Percentiles rank a stretch among this genome's conserved stretches.
phyloP scores from a whole-genome alignment of 2,329 filamentous ascomycete genomes.

The Metarhizium guizhouense region DNA sequence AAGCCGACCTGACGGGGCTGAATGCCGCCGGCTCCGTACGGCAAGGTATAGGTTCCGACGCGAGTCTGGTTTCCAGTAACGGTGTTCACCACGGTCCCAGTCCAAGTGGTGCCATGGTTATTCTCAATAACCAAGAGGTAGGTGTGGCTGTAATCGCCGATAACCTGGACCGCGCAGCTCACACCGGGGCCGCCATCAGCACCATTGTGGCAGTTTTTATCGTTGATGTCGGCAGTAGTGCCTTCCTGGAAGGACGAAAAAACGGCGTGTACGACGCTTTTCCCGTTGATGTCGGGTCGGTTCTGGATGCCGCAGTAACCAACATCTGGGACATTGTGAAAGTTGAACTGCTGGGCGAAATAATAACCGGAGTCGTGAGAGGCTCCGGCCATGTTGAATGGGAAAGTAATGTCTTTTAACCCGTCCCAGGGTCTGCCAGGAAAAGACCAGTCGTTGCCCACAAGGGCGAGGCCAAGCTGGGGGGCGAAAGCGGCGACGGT shows the following conservation, averaged over 20 bases:
- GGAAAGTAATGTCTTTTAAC: constrained; percentile 13
- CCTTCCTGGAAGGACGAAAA: constrained; percentile 12
- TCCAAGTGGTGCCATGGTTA: constrained; percentile 11
- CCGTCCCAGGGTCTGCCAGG: constrained; percentile 5
- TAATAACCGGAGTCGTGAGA: constrained; percentile 12
- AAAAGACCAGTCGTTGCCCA: constrained; percentile 4
- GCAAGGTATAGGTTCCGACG: constrained; percentile 14
- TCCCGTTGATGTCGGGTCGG: constrained; percentile 6
- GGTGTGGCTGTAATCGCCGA: constrained; percentile 8
- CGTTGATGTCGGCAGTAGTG: constrained; percentile 2
- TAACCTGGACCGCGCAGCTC: constrained; percentile 11
- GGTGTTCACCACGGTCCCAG: constrained; percentile 12
- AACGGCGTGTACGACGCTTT: constrained; percentile 9
- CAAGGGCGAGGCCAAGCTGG: not conserved
- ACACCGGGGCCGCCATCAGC: constrained; percentile 16
- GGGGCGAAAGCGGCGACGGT: constrained; percentile 1
- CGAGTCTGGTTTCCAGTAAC: constrained; percentile 2
- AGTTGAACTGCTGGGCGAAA: constrained; percentile 15
- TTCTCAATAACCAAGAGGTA: constrained; percentile 12
- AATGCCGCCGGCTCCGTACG: constrained; percentile 10
- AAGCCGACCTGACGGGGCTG: constrained; percentile 9
- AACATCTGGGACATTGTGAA: constrained; percentile 4
- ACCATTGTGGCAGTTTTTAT: constrained; percentile 13
- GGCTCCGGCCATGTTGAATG: constrained; percentile 12
- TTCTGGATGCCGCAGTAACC: constrained; percentile 15